Percentiles rank a stretch among this genome's conserved stretches.
Evolutionary conservation across 495 filamentous ascomycete species (phyloP).

Genomic region (Schizothecium vesticola): DNA sequence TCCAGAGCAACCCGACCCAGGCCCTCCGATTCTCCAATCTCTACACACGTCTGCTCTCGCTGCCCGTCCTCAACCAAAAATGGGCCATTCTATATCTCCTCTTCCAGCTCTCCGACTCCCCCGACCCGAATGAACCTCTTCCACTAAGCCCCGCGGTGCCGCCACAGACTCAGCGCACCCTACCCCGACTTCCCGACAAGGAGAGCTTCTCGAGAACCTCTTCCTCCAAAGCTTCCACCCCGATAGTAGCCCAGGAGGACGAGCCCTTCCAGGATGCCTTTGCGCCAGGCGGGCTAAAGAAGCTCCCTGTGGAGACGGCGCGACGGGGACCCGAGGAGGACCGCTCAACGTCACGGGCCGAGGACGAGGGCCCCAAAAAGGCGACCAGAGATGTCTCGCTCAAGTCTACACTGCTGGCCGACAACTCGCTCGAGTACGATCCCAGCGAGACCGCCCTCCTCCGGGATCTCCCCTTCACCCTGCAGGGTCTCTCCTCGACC

Average conservation of each 20-base stretch:
- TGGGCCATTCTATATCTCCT: constrained; percentile 93
- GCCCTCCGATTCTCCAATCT: constrained; percentile 84
- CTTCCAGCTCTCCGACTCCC: constrained; percentile 67
- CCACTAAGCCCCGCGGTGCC: constrained; percentile 28
- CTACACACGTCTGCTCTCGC: constrained; percentile 77
- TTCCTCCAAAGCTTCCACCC: constrained; percentile 22
- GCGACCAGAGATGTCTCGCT: constrained; percentile 40
- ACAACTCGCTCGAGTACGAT: constrained; percentile 46
- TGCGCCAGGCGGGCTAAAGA: constrained; percentile 46
- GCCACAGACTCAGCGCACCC: constrained; percentile 16
- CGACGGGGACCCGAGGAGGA: constrained; percentile 23
- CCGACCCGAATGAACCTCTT: constrained; percentile 40
- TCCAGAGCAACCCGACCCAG: constrained; percentile 74
- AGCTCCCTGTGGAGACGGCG: constrained; percentile 30
- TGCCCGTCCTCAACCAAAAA: constrained; percentile 89
- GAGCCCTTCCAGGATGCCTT: constrained; percentile 51
- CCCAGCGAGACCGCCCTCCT: constrained; percentile 70
- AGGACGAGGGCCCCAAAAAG: constrained; percentile 15
- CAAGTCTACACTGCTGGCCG: constrained; percentile 47
- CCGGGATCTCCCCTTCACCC: constrained; percentile 85
- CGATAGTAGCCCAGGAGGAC: constrained; percentile 30
- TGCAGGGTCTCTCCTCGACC: constrained; percentile 86
- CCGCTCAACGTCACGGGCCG: constrained; percentile 6
- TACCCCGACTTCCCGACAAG: constrained; percentile 16
- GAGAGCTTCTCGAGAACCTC: constrained; percentile 21